Conservation (phyloP, 306 rosid genomes). For the Acacia confusa region DNA sequence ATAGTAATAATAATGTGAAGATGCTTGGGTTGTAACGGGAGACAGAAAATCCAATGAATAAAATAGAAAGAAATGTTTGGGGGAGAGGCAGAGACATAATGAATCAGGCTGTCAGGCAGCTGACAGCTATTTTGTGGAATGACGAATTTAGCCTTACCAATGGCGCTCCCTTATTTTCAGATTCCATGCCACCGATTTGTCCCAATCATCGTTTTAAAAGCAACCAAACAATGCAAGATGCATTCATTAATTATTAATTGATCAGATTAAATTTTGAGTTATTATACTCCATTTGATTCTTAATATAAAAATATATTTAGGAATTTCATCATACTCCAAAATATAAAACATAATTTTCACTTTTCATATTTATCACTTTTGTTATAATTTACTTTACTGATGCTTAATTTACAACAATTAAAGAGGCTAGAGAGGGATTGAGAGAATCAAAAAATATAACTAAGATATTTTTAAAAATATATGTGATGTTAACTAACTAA, state of each 20-base stretch:
- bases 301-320: too few species aligned
- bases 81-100: background rate
- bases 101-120: slow-evolving; percentile 29
- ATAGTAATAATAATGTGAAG: background rate
- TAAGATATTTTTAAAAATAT: too few species aligned
- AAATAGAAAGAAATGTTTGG: background rate
- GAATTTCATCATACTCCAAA: rapidly evolving
- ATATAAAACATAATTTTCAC: too few species aligned
- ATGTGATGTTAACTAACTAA: too few species aligned
- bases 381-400: too few species aligned
- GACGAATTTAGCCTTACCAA: slow-evolving; percentile 33
- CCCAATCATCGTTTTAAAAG: background rate
- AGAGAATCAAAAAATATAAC: too few species aligned
- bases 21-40: background rate
- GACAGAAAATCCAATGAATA: slow-evolving; percentile 26
- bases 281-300: too few species aligned
- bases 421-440: rapidly evolving
- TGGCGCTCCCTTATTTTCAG: background rate
- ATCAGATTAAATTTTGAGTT: too few species aligned
- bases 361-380: too few species aligned
- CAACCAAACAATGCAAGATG: background rate
- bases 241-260: too few species aligned
- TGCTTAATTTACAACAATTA: too few species aligned
- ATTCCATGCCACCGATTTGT: background rate
- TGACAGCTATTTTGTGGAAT: slow-evolving; percentile 13